Conservation (phyloP, 768 basidiomycete genomes). For the Roridomyces roridus region DNA sequence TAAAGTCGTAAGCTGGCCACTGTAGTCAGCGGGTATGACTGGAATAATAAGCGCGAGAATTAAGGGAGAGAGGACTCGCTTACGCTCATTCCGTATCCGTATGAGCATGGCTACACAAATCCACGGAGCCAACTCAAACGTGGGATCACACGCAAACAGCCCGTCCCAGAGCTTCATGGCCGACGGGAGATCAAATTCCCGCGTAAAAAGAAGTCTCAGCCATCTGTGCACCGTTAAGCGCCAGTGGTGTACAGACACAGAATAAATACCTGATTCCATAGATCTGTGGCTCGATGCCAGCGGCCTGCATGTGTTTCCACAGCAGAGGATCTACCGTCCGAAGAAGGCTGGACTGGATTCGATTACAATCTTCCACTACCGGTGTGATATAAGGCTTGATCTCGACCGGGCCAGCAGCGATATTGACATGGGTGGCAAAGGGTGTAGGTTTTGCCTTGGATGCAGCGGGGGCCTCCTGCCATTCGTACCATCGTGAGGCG, state of each 20-base stretch:
- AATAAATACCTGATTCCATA: constrained; percentile 78
- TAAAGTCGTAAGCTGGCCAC: constrained; percentile 79
- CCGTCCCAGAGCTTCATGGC: constrained; percentile 96
- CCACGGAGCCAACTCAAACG: constrained; percentile 81
- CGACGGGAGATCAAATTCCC: constrained; percentile 84
- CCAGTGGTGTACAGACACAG: no score
- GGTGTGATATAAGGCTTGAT: constrained; percentile 78
- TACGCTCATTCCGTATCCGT: constrained; percentile 88
- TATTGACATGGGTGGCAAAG: constrained; percentile 50
- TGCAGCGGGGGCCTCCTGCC: constrained; percentile 53
- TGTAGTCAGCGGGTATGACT: constrained; percentile 92
- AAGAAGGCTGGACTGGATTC: constrained; percentile 76
- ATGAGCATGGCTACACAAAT: constrained; percentile 95
- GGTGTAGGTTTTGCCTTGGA: constrained; percentile 31
- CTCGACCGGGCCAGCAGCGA: constrained; percentile 52
- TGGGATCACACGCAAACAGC: constrained; percentile 86
- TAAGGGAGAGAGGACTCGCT: constrained; percentile 5
- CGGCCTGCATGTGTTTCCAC: constrained; percentile 74
- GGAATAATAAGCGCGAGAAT: constrained; percentile 16
- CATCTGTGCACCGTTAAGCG: constrained; percentile 47
- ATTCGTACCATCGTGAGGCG: constrained; percentile 81
- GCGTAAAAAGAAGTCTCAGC: constrained; percentile 91
- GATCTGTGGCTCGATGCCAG: constrained; percentile 93
- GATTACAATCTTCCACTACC: constrained; percentile 83
- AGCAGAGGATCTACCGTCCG: constrained; percentile 82